Evolutionary conservation across 768 basidiomycete species (phyloP).

Genomic region (Kwoniella mangroviensis): DNA sequence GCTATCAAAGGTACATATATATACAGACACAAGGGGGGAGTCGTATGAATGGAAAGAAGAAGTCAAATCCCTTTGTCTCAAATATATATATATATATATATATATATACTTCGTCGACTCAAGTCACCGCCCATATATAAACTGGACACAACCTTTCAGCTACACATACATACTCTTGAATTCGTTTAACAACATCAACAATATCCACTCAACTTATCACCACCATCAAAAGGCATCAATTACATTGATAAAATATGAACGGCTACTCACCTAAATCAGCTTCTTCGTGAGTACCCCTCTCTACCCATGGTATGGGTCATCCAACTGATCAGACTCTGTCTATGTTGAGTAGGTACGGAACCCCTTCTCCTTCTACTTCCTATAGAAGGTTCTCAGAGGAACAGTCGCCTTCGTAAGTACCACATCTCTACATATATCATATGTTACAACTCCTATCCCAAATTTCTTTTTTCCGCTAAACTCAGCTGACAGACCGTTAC

Average conservation of each 20-base stretch:
- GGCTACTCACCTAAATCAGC: neutral
- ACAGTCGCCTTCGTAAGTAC: neutral
- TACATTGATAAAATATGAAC: no score
- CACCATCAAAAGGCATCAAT: no score
- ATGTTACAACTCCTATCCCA: neutral
- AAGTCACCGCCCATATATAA: no score
- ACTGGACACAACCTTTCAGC: no score
- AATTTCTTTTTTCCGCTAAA: neutral
- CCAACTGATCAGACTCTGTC: neutral
- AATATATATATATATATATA: neutral
- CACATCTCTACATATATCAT: no score
- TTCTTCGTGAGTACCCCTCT: constrained; percentile 5
- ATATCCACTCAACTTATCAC: no score
- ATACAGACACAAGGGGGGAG: neutral
- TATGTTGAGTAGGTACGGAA: neutral
- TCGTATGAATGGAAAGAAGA: neutral
- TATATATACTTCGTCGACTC: neutral
- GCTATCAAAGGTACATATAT: neutral
- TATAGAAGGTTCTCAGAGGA: constrained; percentile 8
- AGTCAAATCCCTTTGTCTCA: neutral
- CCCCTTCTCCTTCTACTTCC: neutral
- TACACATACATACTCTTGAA: no score
- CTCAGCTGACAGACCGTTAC: neutral
- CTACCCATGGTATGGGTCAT: neutral
- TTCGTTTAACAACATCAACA: no score